Evolutionary conservation across 2,329 filamentous ascomycete genomes (phyloP).

Genomic region (Sarocladium brachiariae): DNA sequence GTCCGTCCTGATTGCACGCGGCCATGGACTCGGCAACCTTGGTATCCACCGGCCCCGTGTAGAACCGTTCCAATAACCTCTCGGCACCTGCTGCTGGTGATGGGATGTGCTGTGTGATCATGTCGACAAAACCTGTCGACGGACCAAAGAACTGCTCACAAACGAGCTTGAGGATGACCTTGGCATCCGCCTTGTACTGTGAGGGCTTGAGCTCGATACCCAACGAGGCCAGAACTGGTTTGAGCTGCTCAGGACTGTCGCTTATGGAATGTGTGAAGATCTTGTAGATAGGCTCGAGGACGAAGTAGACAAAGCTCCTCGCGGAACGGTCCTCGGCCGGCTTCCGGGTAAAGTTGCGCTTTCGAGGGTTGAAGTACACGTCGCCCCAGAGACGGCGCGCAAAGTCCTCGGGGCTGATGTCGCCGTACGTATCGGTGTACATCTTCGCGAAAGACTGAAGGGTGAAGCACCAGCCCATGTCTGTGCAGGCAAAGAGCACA

Average conservation of each 20-base stretch:
- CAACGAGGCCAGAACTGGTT: slow-evolving; percentile 67
- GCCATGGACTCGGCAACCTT: slow-evolving; percentile 75
- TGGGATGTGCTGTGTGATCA: slow-evolving; percentile 84
- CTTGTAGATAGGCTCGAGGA: slow-evolving; percentile 96
- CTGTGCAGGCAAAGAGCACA: slow-evolving; percentile 90
- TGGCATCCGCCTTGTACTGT: slow-evolving; percentile 85
- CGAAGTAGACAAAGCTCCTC: slow-evolving; percentile 87
- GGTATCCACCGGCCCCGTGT: slow-evolving; percentile 82
- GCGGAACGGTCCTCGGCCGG: slow-evolving; percentile 71
- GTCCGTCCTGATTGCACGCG: slow-evolving; percentile 80
- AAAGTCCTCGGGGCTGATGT: slow-evolving; percentile 77
- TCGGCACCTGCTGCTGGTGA: slow-evolving; percentile 75
- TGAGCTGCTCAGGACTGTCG: slow-evolving; percentile 78
- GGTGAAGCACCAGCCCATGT: slow-evolving; percentile 96
- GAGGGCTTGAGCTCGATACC: slow-evolving; percentile 87
- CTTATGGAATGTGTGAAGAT: slow-evolving; percentile 92
- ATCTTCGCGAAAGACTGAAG: slow-evolving; percentile 90
- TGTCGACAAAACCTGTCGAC: slow-evolving; percentile 86
- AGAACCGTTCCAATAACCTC: slow-evolving; percentile 75
- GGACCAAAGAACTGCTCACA: slow-evolving; percentile 95
- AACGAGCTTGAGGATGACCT: slow-evolving; percentile 78
- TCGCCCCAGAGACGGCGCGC: slow-evolving; percentile 87
- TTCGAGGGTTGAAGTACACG: slow-evolving; percentile 88
- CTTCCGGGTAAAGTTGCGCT: slow-evolving; percentile 87
- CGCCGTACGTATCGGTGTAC: slow-evolving; percentile 84